A percentile compares a stretch with the other conserved stretches of the same genome.
Evolutionary conservation across 257 asterid species (phyloP).

Genomic region (Rhazya stricta): DNA sequence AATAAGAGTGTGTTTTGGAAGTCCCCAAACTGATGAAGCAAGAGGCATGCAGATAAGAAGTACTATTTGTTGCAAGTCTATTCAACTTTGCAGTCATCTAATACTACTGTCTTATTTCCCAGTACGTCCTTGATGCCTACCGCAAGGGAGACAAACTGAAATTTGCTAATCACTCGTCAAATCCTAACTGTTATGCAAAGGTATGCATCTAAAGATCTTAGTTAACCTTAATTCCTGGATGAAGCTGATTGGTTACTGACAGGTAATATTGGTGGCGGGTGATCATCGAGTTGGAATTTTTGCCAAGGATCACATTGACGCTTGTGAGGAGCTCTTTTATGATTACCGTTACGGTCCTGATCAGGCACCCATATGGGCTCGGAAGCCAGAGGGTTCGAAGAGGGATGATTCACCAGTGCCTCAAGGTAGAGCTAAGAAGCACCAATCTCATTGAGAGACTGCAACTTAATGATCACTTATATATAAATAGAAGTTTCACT

Average conservation of each 20-base stretch:
- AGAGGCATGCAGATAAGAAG: neutral
- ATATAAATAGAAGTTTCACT: neutral
- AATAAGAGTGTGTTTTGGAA: neutral
- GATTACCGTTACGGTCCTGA: constrained; percentile 95
- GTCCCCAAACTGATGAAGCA: neutral
- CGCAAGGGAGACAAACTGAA: constrained; percentile 96
- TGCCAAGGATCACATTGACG: constrained; percentile 78
- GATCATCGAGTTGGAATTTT: constrained; percentile 98
- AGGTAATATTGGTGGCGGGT: constrained; percentile 93
- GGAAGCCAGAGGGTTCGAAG: constrained; percentile 62
- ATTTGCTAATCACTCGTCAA: constrained; percentile 92
- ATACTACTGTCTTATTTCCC: constrained; percentile 24
- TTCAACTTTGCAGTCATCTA: constrained; percentile 4
- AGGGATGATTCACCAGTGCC: constrained; percentile 49
- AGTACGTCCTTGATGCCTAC: constrained; percentile 94
- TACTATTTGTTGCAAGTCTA: neutral
- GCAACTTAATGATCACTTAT: neutral
- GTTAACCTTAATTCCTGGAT: neutral
- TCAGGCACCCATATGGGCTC: constrained; percentile 90
- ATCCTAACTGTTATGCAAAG: constrained; percentile 92
- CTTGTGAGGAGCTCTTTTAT: constrained; percentile 85
- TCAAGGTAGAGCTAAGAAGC: constrained; percentile 86
- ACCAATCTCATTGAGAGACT: constrained; percentile 57
- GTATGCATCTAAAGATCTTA: constrained; percentile 33
- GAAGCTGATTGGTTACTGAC: constrained; percentile 18